phyloP scores from a whole-genome alignment of 768 basidiomycete species.

The Suillus lakei region DNA sequence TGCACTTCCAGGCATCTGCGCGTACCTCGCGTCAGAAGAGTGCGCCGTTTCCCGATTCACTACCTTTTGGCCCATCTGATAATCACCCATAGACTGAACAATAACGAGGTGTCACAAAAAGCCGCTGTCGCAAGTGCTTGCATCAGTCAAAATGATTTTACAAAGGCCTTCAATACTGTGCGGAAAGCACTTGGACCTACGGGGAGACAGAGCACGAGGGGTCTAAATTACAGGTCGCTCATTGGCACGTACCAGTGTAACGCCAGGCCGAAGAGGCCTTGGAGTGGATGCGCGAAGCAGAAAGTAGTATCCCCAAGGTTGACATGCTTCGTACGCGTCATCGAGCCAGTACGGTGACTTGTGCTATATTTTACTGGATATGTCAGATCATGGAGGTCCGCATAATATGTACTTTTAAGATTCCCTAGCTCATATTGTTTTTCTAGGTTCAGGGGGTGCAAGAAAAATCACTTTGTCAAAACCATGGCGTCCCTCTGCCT shows the following conservation, averaged over 20 bases:
- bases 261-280: slow-evolving; percentile 20
- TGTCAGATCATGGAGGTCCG: slow-evolving; percentile 44
- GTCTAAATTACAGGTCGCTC: slow-evolving; percentile 38
- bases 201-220: neutral
- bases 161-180: slow-evolving; percentile 27
- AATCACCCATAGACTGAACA: slow-evolving; percentile 23
- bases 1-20: slow-evolving; percentile 34
- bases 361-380: slow-evolving; percentile 53
- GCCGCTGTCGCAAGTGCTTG: slow-evolving; percentile 30
- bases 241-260: slow-evolving; percentile 30
- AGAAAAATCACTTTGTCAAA: slow-evolving; percentile 23
- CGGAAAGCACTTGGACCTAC: slow-evolving; percentile 18
- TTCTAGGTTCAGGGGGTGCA: slow-evolving; percentile 27
- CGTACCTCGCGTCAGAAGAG: slow-evolving; percentile 37
- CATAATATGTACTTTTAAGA: neutral
- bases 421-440: neutral
- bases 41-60: slow-evolving; percentile 17
- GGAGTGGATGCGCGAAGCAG: slow-evolving; percentile 40
- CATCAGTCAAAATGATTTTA: slow-evolving; percentile 24
- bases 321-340: slow-evolving; percentile 23
- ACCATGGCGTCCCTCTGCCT: slow-evolving; percentile 19
- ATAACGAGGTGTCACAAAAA: slow-evolving; percentile 33
- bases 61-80: neutral
- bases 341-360: slow-evolving; percentile 31
- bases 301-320: slow-evolving; percentile 26